Evolutionary conservation across 1,284 basidiomycete genomes (phyloP).

Genomic region (Ganoderma sinense): DNA sequence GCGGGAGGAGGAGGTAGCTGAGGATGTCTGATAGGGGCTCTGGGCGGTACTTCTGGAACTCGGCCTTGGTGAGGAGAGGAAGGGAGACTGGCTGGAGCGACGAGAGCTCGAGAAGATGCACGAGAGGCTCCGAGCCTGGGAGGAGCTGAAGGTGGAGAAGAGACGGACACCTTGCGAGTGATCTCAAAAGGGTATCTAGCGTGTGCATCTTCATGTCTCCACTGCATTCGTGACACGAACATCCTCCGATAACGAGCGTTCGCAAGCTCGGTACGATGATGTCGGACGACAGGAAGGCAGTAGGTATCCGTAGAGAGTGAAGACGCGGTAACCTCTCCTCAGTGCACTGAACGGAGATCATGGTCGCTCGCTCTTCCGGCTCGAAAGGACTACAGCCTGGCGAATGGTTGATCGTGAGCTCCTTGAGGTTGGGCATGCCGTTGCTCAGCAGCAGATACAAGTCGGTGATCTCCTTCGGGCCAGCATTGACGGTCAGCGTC

Average conservation of each 20-base stretch:
- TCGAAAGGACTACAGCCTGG: background rate
- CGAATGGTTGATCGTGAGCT: constrained; percentile 3
- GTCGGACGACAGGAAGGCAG: constrained; percentile 6
- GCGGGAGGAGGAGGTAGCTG: background rate
- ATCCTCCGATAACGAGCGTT: constrained; percentile 6
- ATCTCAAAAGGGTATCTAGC: constrained; percentile 8
- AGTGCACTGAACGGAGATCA: constrained; percentile 1
- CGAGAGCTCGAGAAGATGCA: background rate
- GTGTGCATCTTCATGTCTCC: background rate
- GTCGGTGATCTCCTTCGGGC: background rate
- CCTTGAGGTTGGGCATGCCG: constrained; percentile 10
- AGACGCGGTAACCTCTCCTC: constrained; percentile 2
- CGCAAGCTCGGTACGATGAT: background rate
- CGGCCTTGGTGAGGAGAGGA: background rate
- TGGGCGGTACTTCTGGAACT: background rate
- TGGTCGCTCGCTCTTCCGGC: background rate
- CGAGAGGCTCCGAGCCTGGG: background rate
- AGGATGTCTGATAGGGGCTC: constrained; percentile 14
- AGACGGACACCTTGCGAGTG: constrained; percentile 4
- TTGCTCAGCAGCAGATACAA: constrained; percentile 11
- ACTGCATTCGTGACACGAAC: background rate
- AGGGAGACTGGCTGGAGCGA: background rate
- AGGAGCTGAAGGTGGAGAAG: background rate
- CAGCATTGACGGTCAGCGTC: constrained; percentile 4
- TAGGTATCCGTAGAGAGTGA: background rate